These are phyloP conservation scores for Turritis glabra DNA, from an alignment of 345 rosid genomes.

Conservation along the genomic window DNA sequence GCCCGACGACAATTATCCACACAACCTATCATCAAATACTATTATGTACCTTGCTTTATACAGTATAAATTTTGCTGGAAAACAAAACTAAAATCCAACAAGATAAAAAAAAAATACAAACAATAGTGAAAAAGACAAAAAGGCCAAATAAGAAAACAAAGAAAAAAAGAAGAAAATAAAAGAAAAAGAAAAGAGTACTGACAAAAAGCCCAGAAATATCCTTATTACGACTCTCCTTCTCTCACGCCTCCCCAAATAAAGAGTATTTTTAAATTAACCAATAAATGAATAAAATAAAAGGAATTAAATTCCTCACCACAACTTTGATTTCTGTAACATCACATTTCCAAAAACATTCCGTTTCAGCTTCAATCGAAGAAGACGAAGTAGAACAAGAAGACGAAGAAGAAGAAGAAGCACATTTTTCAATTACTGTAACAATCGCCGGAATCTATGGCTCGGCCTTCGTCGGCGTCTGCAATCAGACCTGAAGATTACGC, in stretches of 20 bases:
- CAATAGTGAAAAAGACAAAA: conserved; percentile 40
- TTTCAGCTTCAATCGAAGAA: conserved; percentile 35
- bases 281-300: conserved; percentile 11
- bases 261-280: neutral
- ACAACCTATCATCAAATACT: conserved; percentile 16
- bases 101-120: neutral
- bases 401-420: neutral
- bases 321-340: conserved; percentile 21
- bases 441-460: conserved; percentile 45
- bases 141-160: conserved; percentile 32
- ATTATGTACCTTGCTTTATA: neutral
- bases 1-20: too few species aligned
- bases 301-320: conserved; percentile 34
- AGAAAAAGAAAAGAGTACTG: conserved; percentile 30
- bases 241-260: conserved; percentile 42
- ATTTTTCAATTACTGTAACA: too few species aligned
- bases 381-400: conserved; percentile 12
- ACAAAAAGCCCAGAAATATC: conserved; percentile 44
- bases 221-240: conserved; percentile 34
- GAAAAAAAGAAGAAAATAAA: conserved; percentile 11
- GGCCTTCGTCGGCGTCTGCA: conserved; percentile 43
- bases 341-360: conserved; percentile 30
- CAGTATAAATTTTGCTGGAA: neutral
- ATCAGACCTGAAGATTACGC: conserved; percentile 68
- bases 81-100: conserved; percentile 6